Evolutionary conservation across 2,329 filamentous ascomycete genomes (phyloP), one percentile per base, ranked within the genome.

Genomic region (Colletotrichum sp.): DNA sequence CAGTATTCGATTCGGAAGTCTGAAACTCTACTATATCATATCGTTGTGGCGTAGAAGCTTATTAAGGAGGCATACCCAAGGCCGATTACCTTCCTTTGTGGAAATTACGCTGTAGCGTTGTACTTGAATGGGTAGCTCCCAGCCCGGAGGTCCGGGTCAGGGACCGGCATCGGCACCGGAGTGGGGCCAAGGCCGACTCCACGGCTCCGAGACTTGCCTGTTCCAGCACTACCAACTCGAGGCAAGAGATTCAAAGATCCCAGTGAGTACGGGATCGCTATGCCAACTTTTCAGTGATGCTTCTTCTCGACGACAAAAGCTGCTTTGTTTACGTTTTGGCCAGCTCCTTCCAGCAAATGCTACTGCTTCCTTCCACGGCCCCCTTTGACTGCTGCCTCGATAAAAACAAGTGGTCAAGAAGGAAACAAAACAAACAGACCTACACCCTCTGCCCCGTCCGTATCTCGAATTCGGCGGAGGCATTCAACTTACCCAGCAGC

Each of bases 1-100:
- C 13, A 36, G 12, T 6, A 5, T 39, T 39, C 16, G 36, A 39
- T 18, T 18, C 16, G 16, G 1, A 39, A 9, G 36, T 39, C 36
- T 16, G 13, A 36, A 39, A 39, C 36, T 5, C 36, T 18, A 5
- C 36, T 5, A 39, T 9, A 18, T 8, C 4, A 39, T 18, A 16
- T 39, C 1, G 1, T 1, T 8, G 4, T 39, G 36, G 4, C 1
- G 4, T 18, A 1, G 15, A 39, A 39, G 36, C 7, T 36, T 36
- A 13, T 6, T 15, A 15, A 6, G 13, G 13, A 36, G 34, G 13
- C 34, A 15, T 36, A 4, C 2, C 2, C 6, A 3, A 7, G 6
- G 34, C 13, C 6, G 13, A 13, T 6, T 36, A 7, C 34, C 13
- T 36, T 36, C 34, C 34, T 16, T 36, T 16, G 13, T 15, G 13